Conservation (phyloP, 1,139 yeast genomes). For the Pichia sorboxylosa region DNA sequence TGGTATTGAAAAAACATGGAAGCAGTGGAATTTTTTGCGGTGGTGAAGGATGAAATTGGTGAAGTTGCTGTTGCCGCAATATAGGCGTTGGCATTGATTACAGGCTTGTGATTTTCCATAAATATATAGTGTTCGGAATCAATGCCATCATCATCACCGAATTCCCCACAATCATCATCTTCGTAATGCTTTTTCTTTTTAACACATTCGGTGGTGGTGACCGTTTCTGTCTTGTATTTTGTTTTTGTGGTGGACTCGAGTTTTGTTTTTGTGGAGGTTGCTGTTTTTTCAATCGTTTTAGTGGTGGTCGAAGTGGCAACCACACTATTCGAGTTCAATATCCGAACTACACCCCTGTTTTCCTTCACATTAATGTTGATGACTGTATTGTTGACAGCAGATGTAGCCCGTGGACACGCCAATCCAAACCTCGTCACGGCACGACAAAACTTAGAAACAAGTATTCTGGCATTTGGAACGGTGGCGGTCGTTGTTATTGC, state of each 20-base stretch:
- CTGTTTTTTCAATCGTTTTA: neutral
- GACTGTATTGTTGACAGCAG: neutral
- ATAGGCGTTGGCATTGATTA: too few species aligned
- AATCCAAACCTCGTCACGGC: constrained; percentile 2
- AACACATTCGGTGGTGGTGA: neutral
- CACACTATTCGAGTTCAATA: neutral
- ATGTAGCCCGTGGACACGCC: neutral
- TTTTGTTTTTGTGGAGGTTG: neutral
- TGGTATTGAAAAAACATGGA: too few species aligned
- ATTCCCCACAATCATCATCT: neutral
- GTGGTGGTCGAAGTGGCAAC: constrained; percentile 3
- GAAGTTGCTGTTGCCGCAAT: too few species aligned
- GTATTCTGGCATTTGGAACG: neutral
- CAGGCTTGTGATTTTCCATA: neutral
- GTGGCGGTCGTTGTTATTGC: neutral
- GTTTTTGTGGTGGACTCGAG: neutral
- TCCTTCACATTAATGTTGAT: constrained; percentile 2
- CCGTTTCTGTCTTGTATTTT: neutral
- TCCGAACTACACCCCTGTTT: constrained; percentile 1
- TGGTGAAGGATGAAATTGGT: too few species aligned
- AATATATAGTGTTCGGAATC: neutral
- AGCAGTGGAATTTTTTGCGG: too few species aligned
- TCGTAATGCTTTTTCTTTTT: too few species aligned
- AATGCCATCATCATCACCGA: neutral
- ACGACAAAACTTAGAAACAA: constrained; percentile 1